Base-by-base conservation (phyloP, 495 filamentous ascomycete species). In the Penicillium dipodomyicola region DNA sequence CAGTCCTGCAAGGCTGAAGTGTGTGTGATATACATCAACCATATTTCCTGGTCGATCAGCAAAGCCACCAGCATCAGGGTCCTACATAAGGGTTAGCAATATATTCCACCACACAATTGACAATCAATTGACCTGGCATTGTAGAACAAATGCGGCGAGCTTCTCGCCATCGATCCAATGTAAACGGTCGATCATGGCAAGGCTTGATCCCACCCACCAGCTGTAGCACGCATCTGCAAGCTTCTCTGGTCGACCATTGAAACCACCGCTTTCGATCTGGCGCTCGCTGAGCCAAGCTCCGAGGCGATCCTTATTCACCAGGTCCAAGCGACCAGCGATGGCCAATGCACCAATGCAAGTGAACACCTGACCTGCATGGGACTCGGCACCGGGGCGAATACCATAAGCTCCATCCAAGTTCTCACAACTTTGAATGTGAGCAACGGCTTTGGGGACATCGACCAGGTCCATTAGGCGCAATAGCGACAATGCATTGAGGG, bases 21-120 rank as follows among this genome's bases (percentile, higher is more conserved):
- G 61, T 0, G 94, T 98, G 69, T 98, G 94, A 74, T 96, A 98
- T 40, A 98, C 92, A 80, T 98, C 94, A 39, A 96, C 93, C 86
- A 93, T 89, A 67, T 97, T 83, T 19, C 88, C 92, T 19, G 93
- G 94, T 58, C 94, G 79, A 76, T 97, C 94, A 8, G 92, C 86
- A 61, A 98, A 80, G 14, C 94, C 94, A 27, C 94, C 94, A 35
- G 80, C 70, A 55, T 96, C 88, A 1, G 82, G 75, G 67, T 98
- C 94, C 81, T 97, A 32, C 0, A 33, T 15, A 2, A 23, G 3
- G 10, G 43, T 77, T 46, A 76, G 63, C 35, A 25, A 22, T 40
- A 50, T n/a, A 39, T 17, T 44, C n/a, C 10, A 35, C 33, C 5
- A 25, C 5, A 14, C 20, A 23, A 29, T 17, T 37, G 22, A 51